Percentiles rank a stretch among this genome's conserved stretches.
Conservation (phyloP, 1,284 basidiomycete species). For the Pisolithus thermaeus region DNA sequence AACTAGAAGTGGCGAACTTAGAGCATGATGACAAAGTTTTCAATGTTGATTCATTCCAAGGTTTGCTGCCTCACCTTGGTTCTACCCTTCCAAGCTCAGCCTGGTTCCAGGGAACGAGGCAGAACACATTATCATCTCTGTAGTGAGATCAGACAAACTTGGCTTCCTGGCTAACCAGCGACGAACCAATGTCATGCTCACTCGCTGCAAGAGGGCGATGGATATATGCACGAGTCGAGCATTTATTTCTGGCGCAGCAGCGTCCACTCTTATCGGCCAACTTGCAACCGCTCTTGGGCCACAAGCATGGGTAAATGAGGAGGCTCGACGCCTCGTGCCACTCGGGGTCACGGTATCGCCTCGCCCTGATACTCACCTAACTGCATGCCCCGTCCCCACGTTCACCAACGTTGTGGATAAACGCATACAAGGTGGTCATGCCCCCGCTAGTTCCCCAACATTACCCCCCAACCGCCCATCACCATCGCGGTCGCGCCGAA, state of each 20-base stretch:
- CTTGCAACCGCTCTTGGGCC: conserved; percentile 35
- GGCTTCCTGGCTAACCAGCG: conserved; percentile 27
- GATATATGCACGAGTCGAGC: conserved; percentile 43
- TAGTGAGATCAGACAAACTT: conserved; percentile 29
- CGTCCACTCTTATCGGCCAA: conserved; percentile 42
- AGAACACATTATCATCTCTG: neutral
- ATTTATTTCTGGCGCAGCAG: conserved; percentile 36
- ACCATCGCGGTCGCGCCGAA: no score
- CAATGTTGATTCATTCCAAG: conserved; percentile 64
- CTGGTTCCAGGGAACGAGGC: no score
- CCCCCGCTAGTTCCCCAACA: no score
- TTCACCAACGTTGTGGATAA: no score
- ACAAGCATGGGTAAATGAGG: conserved; percentile 33
- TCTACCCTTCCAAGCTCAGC: no score
- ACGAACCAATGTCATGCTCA: conserved; percentile 67
- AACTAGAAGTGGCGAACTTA: conserved; percentile 38
- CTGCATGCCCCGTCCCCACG: no score
- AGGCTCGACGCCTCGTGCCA: no score
- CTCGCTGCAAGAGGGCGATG: conserved; percentile 53
- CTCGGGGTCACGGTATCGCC: no score
- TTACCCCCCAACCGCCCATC: no score
- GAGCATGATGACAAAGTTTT: conserved; percentile 54
- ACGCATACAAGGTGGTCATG: no score
- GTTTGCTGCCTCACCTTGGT: conserved; percentile 24
- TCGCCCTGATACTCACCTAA: no score